Evolutionary conservation across 2,329 filamentous ascomycete genomes (phyloP), one percentile per base, ranked within the genome.

Genomic region (Neopestalotiopsis sp.): DNA sequence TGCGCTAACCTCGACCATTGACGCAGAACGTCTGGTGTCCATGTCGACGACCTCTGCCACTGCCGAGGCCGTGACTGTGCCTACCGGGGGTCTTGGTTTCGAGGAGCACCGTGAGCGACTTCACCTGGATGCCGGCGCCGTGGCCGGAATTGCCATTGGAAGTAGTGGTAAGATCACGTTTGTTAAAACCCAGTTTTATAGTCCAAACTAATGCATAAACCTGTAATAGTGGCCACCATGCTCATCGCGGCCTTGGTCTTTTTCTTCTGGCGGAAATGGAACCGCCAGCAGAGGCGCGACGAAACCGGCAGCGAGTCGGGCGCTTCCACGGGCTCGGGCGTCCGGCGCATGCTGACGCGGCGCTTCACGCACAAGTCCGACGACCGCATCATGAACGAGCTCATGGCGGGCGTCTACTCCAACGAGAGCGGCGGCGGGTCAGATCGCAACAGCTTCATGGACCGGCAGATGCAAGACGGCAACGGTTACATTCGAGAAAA

Each of bases 331-430:
- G 32, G 53, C 57, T 12, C 9, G 32, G 68, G 59, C 13, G 24
- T 49, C 45, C 17, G 63, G 24, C 63, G 32, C n/a, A 30, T 32
- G 13, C 42, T 65, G n/a, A 17, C 63, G n/a, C 63, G 63, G 14
- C 65, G 65, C 3, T 42, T 61, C 40, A 63, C 66, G 28, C 66
- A 67, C 40, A 67, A 67, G 58, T 68, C 69, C 3, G 63, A 70
- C 56, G 61, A 64, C 17, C 57, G 69, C 28, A 64, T 64, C 28
- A 61, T 70, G 63, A 58, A 68, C 14, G 61, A 67, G 4, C 45
- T 70, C 56, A 70, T 70, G 63, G 30, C 17, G 12, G 53, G 49
- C 4, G 66, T 42, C 0, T 70, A 70, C 30, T 65, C 56, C 7
- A 58, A 38, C 7, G 66, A 67, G 66, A 67, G 61, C 32, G 17